Conservation (phyloP, 2,329 filamentous ascomycete genomes). For the Epichloe sp. region DNA sequence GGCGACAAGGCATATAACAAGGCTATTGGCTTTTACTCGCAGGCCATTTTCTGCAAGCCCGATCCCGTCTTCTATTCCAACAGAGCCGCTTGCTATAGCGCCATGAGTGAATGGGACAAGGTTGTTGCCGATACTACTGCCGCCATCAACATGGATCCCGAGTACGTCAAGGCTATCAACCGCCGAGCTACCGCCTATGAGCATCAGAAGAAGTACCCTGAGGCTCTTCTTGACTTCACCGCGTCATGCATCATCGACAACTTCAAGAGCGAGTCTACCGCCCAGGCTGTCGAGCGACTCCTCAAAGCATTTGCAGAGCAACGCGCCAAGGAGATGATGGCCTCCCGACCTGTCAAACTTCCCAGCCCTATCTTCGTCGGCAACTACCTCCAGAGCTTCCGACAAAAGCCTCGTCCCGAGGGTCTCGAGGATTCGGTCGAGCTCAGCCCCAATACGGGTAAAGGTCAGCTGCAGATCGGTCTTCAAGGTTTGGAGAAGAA, state of each 20-base stretch:
- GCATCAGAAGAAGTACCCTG: slow-evolving; percentile 78
- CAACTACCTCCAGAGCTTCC: slow-evolving; percentile 99
- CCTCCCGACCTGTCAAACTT: slow-evolving; percentile 73
- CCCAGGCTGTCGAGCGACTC: slow-evolving; percentile 79
- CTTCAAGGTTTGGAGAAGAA: slow-evolving; percentile 70
- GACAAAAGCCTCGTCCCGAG: slow-evolving; percentile 61
- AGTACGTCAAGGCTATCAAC: slow-evolving; percentile 97
- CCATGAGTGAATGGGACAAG: slow-evolving; percentile 83
- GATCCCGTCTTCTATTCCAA: slow-evolving; percentile 99
- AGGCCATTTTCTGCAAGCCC: slow-evolving; percentile 92
- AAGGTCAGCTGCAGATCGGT: slow-evolving; percentile 75
- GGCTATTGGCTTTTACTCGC: slow-evolving; percentile 88
- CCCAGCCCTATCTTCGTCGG: slow-evolving; percentile 94
- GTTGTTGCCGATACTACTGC: slow-evolving; percentile 95
- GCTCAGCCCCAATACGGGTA: slow-evolving; percentile 62
- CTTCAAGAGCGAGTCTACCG: slow-evolving; percentile 83
- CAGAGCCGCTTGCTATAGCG: slow-evolving; percentile 93
- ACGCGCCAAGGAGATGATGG: slow-evolving; percentile 82
- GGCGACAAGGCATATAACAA: slow-evolving; percentile 85
- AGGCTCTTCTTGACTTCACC: slow-evolving; percentile 93
- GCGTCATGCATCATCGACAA: slow-evolving; percentile 98
- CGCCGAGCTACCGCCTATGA: slow-evolving; percentile 94
- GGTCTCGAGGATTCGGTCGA: slow-evolving; percentile 76
- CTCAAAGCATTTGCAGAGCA: slow-evolving; percentile 94
- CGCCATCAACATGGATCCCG: slow-evolving; percentile 81